These are phyloP conservation scores for Yamadazyma spencermartinsiae DNA, from an alignment of 1,139 yeast species.

Conservation along the genomic window DNA sequence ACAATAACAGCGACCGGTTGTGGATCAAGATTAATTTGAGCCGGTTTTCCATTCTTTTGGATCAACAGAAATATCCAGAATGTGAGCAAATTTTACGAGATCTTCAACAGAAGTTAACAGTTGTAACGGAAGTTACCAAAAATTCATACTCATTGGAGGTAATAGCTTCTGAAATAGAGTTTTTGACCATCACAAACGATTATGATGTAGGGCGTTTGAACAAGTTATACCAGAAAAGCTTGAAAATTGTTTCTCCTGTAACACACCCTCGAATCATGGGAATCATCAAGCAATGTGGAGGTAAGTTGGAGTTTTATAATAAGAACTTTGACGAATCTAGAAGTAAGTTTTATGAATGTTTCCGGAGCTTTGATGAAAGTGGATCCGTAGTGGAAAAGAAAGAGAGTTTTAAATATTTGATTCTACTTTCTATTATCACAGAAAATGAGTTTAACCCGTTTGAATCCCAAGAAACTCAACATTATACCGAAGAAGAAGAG, in stretches of 20 bases:
- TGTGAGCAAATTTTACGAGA: conserved; percentile 41
- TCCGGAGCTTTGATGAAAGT: conserved; percentile 77
- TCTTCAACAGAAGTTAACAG: conserved; percentile 40
- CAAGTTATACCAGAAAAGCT: conserved; percentile 50
- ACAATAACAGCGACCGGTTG: conserved; percentile 30
- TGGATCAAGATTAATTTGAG: conserved; percentile 58
- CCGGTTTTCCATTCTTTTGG: conserved; percentile 49
- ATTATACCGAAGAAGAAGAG: conserved; percentile 40
- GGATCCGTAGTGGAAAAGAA: conserved; percentile 57
- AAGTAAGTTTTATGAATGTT: conserved; percentile 67
- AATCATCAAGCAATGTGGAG: conserved; percentile 73
- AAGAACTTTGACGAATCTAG: conserved; percentile 64
- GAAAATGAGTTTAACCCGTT: conserved; percentile 70
- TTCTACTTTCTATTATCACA: conserved; percentile 62
- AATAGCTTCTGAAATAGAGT: conserved; percentile 64
- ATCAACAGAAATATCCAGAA: conserved; percentile 31
- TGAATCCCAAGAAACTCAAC: conserved; percentile 57
- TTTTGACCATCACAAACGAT: conserved; percentile 29
- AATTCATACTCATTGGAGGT: conserved; percentile 58
- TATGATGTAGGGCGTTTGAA: conserved; percentile 41
- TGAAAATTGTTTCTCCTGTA: conserved; percentile 56
- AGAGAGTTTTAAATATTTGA: conserved; percentile 60
- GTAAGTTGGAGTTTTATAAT: conserved; percentile 62
- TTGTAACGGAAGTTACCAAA: conserved; percentile 43
- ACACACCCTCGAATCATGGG: conserved; percentile 78